Base-by-base conservation (phyloP, 192 early-diverging fungal species). In the Coemansia sp. region DNA sequence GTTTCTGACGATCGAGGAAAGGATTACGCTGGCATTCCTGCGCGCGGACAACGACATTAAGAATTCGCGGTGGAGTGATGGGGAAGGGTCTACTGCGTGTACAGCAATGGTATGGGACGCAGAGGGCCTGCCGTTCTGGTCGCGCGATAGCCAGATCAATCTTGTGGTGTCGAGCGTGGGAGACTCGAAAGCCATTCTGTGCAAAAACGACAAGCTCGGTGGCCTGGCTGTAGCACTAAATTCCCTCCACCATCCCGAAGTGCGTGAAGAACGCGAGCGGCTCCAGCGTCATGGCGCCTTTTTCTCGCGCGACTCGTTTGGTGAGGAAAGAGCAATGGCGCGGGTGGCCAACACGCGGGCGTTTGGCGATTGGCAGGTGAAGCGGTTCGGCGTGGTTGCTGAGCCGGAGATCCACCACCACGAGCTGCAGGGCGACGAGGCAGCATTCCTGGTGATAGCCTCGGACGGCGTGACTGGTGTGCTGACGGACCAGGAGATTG, bases 281-380 rank as follows among this genome's bases (percentile, higher is more conserved):
- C 82, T 91, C 54, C 83, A 86, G 50, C 84, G 82, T 31, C 86
- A 86, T 67, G 89, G 87, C 3, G 88, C 87, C 0, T 91, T 86
- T 69, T 83, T 91, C 25, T 89, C 83, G 19, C 86, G 88, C 21
- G 89, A 91, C 68, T 91, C 89, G 4, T 91, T 86, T 77, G 89
- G 89, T 48, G 86, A 88, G 66, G 87, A 89, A 61, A 81, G 86
- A 47, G 84, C 86, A 16, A 71, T 91, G 73, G 89, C 88, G 0
- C 71, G 71, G 30, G 65, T 91, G 26, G 88, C 88, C 7, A 88
- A 82, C 26, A 88, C 86, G 25, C 81, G 89, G 14, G 85, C 89
- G 4, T 78, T 91, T 69, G 89, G 89, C 26, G 89, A 91, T 74
- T 76, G 84, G 28, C 80, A 84, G 61, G 73, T 88, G 50, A 91